phyloP scores from a whole-genome alignment of 2,329 filamentous ascomycete species.

The Cadophora malorum region DNA sequence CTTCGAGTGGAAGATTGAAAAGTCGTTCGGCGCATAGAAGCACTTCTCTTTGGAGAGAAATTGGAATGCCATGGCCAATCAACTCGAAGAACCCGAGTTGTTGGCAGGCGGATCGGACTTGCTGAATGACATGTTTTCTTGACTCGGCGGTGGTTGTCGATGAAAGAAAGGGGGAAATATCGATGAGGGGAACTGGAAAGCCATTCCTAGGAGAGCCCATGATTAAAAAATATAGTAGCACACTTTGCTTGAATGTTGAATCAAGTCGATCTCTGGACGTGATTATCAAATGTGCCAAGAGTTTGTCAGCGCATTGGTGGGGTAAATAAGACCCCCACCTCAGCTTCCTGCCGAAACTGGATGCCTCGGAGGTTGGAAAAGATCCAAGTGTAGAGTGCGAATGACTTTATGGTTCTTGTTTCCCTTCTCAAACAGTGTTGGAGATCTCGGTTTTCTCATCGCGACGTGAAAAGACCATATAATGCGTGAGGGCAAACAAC shows the following conservation, averaged over 20 bases:
- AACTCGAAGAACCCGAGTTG: constrained; percentile 60
- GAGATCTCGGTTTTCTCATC: too few relatives aligned
- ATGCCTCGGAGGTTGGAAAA: too few relatives aligned
- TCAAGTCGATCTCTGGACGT: background rate
- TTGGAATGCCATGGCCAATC: constrained; percentile 51
- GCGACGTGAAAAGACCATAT: too few relatives aligned
- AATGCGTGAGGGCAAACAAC: too few relatives aligned
- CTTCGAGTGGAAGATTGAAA: constrained; percentile 54
- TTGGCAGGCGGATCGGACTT: constrained; percentile 51
- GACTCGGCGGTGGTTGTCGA: background rate
- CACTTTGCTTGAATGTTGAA: background rate
- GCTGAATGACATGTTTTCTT: constrained; percentile 40
- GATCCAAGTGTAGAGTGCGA: too few relatives aligned
- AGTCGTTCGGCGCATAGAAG: constrained; percentile 51
- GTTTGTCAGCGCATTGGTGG: background rate
- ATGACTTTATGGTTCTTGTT: too few relatives aligned
- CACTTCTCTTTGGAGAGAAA: constrained; percentile 48
- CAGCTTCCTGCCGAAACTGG: background rate
- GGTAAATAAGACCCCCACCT: background rate
- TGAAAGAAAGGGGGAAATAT: constrained; percentile 26
- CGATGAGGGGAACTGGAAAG: constrained; percentile 23
- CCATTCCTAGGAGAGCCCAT: background rate
- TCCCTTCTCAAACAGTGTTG: too few relatives aligned
- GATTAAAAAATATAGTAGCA: background rate
- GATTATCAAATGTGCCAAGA: constrained; percentile 10